Evolutionary conservation across 1,139 yeast genomes (phyloP), one percentile per base, ranked within the genome.

Genomic region (Saccharomycopsis hybrid): DNA sequence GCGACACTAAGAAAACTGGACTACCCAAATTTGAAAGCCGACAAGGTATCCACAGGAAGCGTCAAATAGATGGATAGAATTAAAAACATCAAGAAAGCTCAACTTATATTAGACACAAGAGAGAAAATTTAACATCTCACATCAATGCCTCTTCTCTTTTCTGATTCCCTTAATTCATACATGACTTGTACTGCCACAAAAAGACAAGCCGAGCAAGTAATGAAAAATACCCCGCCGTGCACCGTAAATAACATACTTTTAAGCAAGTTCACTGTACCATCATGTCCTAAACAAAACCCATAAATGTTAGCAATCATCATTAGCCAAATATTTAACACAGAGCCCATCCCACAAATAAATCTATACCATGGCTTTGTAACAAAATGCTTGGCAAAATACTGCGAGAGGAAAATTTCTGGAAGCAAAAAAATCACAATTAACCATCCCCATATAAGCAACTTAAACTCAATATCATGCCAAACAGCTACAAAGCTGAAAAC

Each of bases 401-500:
- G 56, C 0, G 88, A 76, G n/a, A 87, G 84, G 5, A 75, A 61
- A 43, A 88, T 74, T 63, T 94, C 98, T 0, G 98, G 98, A n/a
- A 90, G 58, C 50, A 94, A 74, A 62, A 92, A 90, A 32, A 92
- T 57, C 3, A 92, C 97, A 51, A 92, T 76, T 35, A 88, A 68
- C 97, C 97, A 90, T 4, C 98, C 97, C 99, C 99, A 94, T 55
- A 90, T 69, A 48, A 94, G 69, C 47, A 94, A 69, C 57, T 80
- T 82, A 60, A 92, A 74, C 65, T 92, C 92, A 56, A 94, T 90
- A 62, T 94, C 98, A 66, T 94, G 99, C 99, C 99, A 94, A 32
- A 94, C 73, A 2, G 98, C 98, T 37, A 94, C 98, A 68, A 94
- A 94, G 36, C 95, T 82, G 63, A 94, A 94, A n/a, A 89, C 97